A percentile compares a stretch with the other conserved stretches of the same genome.
Conservation (phyloP, 805 yeast species). For the Grigorovia humatica region DNA sequence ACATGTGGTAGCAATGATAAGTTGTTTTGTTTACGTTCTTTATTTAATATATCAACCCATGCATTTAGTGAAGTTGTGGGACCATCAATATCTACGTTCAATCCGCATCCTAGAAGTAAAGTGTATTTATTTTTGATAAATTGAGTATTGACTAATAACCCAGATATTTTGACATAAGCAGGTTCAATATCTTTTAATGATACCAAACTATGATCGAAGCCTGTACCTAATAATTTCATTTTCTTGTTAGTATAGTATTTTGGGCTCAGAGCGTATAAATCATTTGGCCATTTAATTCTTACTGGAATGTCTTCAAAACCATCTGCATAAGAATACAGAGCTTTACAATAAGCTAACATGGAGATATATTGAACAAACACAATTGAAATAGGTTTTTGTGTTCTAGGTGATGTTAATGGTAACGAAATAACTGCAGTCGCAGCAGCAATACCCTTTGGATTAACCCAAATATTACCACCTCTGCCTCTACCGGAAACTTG, state of each 20-base stretch:
- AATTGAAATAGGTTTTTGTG: conserved; percentile 43
- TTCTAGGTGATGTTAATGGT: conserved; percentile 32
- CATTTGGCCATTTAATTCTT: conserved; percentile 94
- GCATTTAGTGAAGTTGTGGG: conserved; percentile 86
- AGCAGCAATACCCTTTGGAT: conserved; percentile 87
- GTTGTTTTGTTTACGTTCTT: conserved; percentile 35
- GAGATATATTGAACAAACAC: conserved; percentile 82
- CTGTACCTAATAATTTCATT: conserved; percentile 14
- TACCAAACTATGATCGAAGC: conserved; percentile 25
- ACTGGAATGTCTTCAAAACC: conserved; percentile 73
- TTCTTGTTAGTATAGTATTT: conserved; percentile 34
- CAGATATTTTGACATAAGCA: conserved; percentile 68
- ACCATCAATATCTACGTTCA: conserved; percentile 72
- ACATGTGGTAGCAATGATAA: conserved; percentile 36
- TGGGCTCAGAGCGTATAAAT: conserved; percentile 67
- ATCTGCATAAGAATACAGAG: conserved; percentile 47
- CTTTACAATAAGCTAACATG: conserved; percentile 73
- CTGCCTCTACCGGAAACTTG: conserved; percentile 92
- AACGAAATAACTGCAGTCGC: conserved; percentile 60
- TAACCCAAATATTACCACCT: conserved; percentile 91
- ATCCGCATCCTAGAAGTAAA: conserved; percentile 76
- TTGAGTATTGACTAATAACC: conserved; percentile 74
- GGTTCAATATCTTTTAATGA: conserved; percentile 47
- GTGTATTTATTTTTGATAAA: conserved; percentile 49
- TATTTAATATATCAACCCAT: conserved; percentile 54